Base-by-base conservation (phyloP, 202 grass and related monocot species). In the Bolboschoenoplectus hybrid region DNA sequence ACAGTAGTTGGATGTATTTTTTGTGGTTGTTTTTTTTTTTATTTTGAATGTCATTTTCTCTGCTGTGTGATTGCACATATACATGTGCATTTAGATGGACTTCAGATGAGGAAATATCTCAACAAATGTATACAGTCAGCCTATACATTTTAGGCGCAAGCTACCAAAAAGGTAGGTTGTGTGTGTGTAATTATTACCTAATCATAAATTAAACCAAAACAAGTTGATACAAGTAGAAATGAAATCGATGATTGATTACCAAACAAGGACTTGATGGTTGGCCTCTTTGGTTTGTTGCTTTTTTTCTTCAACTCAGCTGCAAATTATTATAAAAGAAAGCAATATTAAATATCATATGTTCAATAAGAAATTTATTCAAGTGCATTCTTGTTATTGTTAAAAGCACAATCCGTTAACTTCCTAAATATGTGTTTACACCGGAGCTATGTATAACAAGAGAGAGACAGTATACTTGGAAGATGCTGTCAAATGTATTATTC, bases 221-320 rank as follows among this genome's bases (percentile, higher is more conserved):
- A 39, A 43, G 1, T 45, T 12, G 16, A 74, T 1, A 40, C 45
- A 74, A 88, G 14, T 49, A 73, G 78, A 73, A 82, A 51, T 71
- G 19, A 73, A 57, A 58, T 55, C 14, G 58, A 17, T 81, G 53
- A 40, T 71, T 57, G 26, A 74, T 89, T 99, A 99, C 97, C 97
- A 88, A 99, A 99, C 71, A 99, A 87, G 63, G 95, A 93, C 80
- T 95, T 97, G 85, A 97, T 97, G 56, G 95, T 97, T 84, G 95
- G 95, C 14, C 92, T 90, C 85, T 97, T 97, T 84, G 91, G 90
- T 83, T 97, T 97, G 64, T 90, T 91, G 80, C 70, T 95, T 81
- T 91, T 97, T 84, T 97, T 97, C 93, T 93, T 95, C 77, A 97
- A 81, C 55, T 93, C 91, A 14, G 93, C 93, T 97, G 91, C 87